These are phyloP conservation scores for Salix caprea DNA, from an alignment of 345 rosid species.

Conservation along the genomic window DNA sequence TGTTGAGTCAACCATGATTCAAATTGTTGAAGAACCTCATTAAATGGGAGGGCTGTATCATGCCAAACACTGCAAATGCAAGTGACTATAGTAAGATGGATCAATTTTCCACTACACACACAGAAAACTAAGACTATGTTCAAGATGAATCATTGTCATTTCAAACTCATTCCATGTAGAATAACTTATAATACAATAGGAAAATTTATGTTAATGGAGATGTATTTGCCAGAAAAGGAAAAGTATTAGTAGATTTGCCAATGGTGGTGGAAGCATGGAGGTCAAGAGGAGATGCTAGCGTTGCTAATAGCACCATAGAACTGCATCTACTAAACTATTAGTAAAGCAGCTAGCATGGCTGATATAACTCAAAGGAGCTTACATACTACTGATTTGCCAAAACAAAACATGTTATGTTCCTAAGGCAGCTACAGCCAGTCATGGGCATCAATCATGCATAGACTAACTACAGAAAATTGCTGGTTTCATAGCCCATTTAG, in stretches of 20 bases:
- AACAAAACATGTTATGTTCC: background rate
- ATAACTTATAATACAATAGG: background rate
- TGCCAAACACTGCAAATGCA: constrained; percentile 79
- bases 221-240: no score
- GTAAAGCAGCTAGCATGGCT: background rate
- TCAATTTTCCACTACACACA: background rate
- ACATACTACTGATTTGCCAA: background rate
- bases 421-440: background rate
- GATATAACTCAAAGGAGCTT: background rate
- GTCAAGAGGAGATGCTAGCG: background rate
- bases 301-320: background rate
- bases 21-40: constrained; percentile 68
- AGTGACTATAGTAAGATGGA: background rate
- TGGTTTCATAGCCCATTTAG: background rate
- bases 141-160: background rate
- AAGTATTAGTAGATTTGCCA: no score
- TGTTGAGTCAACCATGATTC: constrained; percentile 77
- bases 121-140: background rate
- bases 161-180: background rate
- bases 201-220: background rate
- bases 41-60: constrained; percentile 83
- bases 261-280: background rate
- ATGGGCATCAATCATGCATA: background rate
- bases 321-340: background rate
- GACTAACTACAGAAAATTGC: background rate